A percentile compares a stretch with the other conserved stretches of the same genome.
These are phyloP conservation scores for Kwoniella heveanensis DNA, from an alignment of 768 basidiomycete genomes.

Conservation along the genomic window DNA sequence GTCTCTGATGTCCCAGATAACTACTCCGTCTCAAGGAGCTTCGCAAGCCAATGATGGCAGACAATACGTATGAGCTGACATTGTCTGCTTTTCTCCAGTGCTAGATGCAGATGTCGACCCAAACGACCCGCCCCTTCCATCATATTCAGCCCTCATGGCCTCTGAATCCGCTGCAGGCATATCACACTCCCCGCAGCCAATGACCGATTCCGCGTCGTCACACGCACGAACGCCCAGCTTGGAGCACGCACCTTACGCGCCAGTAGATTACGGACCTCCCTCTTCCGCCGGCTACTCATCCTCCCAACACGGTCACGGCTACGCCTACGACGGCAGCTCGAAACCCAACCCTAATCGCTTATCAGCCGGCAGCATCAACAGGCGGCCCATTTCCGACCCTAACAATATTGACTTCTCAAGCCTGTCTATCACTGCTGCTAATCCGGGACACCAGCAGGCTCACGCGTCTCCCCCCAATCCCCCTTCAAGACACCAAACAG, in stretches of 20 bases:
- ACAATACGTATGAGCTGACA: neutral
- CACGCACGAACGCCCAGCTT: constrained; percentile 34
- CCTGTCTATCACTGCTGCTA: constrained; percentile 21
- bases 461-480: constrained; percentile 27
- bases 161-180: constrained; percentile 26
- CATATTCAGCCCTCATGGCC: constrained; percentile 43
- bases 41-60: too few species aligned
- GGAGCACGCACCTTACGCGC: constrained; percentile 46
- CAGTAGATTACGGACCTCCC: constrained; percentile 46
- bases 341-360: constrained; percentile 24
- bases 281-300: constrained; percentile 11
- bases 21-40: too few species aligned
- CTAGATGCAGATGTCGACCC: constrained; percentile 19
- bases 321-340: constrained; percentile 9
- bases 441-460: constrained; percentile 4
- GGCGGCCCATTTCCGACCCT: constrained; percentile 44
- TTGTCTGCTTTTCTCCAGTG: neutral
- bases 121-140: constrained; percentile 43
- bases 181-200: constrained; percentile 33
- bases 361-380: constrained; percentile 30
- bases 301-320: constrained; percentile 15
- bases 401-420: constrained; percentile 42
- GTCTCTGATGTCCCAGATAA: too few species aligned
- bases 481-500: constrained; percentile 27
- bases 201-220: constrained; percentile 18